Percentiles rank a stretch among this genome's conserved stretches.
Evolutionary conservation across 2,329 filamentous ascomycete species (phyloP).

Genomic region (Trichoderma atrobrunneum): DNA sequence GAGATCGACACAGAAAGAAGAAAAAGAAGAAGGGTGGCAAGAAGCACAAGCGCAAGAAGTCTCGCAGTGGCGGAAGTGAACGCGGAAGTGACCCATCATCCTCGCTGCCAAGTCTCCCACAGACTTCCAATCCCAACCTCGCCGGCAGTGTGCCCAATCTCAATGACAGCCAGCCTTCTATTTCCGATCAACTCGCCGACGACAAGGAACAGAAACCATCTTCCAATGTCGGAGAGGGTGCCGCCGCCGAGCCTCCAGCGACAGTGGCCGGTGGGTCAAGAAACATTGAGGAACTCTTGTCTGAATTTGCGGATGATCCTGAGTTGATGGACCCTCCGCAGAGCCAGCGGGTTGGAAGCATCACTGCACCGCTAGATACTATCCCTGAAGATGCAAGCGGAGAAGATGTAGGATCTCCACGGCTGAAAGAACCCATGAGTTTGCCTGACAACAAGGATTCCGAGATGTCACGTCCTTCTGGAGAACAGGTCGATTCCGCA

Average conservation of each 20-base stretch:
- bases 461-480: not conserved
- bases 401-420: not conserved
- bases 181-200: not conserved
- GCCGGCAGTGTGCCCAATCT: not conserved
- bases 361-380: not conserved
- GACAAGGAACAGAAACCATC: not conserved
- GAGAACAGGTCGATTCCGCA: not conserved
- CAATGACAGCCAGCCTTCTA: not conserved
- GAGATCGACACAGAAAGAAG: slow-evolving; percentile 2
- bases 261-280: not conserved
- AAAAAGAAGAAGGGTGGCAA: slow-evolving; percentile 7
- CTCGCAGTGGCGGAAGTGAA: not conserved
- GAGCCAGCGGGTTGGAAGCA: not conserved
- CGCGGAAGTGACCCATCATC: slow-evolving; percentile 11
- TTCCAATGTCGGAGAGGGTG: not conserved
- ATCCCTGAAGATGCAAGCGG: not conserved
- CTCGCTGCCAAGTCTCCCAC: not conserved
- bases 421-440: not conserved
- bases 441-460: not conserved
- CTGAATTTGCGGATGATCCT: not conserved
- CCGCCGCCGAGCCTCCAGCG: not conserved
- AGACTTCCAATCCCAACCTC: not conserved
- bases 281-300: not conserved
- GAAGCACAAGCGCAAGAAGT: slow-evolving; percentile 35
- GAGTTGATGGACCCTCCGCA: not conserved